Base-by-base conservation (phyloP, 108 stramenopile genomes). In the Cafeteria roenbergensis region DNA sequence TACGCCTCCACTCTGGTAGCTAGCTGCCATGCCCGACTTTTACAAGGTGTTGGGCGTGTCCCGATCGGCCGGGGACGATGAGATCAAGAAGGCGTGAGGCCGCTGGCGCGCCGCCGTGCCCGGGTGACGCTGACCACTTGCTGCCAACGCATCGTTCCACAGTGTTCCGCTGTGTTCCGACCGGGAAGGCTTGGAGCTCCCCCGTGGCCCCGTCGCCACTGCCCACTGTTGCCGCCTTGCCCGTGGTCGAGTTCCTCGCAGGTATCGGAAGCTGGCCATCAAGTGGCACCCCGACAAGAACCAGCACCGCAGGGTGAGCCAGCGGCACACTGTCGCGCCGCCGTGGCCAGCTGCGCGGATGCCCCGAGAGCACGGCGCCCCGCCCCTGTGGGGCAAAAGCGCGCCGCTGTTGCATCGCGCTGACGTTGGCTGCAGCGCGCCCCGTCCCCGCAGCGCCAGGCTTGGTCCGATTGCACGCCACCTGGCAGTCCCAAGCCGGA, bases 211-310 rank as follows among this genome's bases (percentile, higher is more conserved):
- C 33, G 4, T 4, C 12, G 56, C 30, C 12, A 12, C 32, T 9
- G 8, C 32, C 56, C 51, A 14, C 37, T 4, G 30, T 12, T 63
- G 37, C 30, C 9, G 27, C 9, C 32, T 57, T 33, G 29, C 9
- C 29, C 14, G 4, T 57, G 9, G 8, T 4, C 14, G 9, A 12
- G 14, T 14, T 12, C 34, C 30, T 9, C 37, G 59, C 59, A 61
- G 59, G 34, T 80, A 76, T 55, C 55, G 70, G 0, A 72, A 71
- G 54, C 51, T 80, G 9, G 78, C 78, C 0, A 65, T 80, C n/a
- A 76, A 77, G 61, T 64, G 58, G 51, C 77, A 74, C 50, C 77
- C 77, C 17, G 73, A 74, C 55, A 77, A 77, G 69, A 77, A 77
- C 52, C 71, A 60, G 0, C 63, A 64, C 17, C 59, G 67, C 32